Conservation (phyloP, 1,284 basidiomycete genomes). For the Xerocomus minutiporus region DNA sequence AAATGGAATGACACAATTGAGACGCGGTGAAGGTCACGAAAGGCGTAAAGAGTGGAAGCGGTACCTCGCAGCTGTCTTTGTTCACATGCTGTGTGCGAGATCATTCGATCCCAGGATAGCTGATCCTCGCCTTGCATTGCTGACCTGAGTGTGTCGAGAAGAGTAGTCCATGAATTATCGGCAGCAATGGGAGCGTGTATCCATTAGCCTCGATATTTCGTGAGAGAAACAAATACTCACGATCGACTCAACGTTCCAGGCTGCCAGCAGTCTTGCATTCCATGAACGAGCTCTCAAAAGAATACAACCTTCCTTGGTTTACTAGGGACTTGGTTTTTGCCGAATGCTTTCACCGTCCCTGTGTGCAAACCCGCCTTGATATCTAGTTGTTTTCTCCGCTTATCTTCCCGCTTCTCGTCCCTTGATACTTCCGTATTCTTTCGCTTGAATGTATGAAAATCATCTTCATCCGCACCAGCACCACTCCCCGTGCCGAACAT, state of each 20-base stretch:
- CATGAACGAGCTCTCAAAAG: constrained; percentile 38
- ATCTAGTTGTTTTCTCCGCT: constrained; percentile 39
- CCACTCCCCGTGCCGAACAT: constrained; percentile 50
- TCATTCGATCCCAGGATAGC: too few species aligned
- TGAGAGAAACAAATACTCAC: background rate
- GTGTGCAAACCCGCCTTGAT: constrained; percentile 45
- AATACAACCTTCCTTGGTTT: constrained; percentile 52
- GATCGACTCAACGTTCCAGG: background rate
- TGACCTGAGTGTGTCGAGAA: background rate
- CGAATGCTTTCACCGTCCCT: constrained; percentile 43
- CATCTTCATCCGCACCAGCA: constrained; percentile 87
- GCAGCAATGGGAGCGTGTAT: background rate
- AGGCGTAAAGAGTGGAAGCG: background rate
- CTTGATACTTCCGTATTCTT: constrained; percentile 55
- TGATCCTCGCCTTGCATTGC: background rate
- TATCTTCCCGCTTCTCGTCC: constrained; percentile 51
- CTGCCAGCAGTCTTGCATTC: background rate
- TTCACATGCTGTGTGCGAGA: background rate
- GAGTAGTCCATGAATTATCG: background rate
- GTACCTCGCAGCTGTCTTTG: background rate
- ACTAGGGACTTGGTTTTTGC: constrained; percentile 27
- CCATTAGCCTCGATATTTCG: background rate
- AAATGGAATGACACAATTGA: background rate
- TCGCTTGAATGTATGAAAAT: constrained; percentile 80
- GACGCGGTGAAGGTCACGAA: background rate